Base-by-base conservation (phyloP, 192 early-diverging fungal species). In the Allomyces macrogynus region DNA sequence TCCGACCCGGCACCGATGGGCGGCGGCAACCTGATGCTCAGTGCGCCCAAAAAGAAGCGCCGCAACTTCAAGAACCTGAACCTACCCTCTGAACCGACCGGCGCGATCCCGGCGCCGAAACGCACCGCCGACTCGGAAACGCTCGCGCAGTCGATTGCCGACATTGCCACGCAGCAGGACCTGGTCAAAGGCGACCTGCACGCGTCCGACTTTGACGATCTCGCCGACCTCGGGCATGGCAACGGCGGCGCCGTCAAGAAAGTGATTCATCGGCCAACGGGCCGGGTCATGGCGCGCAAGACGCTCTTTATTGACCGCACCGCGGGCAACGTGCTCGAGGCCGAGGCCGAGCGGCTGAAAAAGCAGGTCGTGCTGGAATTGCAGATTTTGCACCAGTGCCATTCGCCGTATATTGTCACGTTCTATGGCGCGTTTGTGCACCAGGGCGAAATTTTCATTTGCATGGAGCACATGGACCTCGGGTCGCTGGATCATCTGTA, bases 401-500 rank as follows among this genome's bases (percentile, higher is more conserved):
- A 91, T 69, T 90, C 89, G 40, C 85, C 86, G 65, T 89, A 95
- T 70, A 97, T 97, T 69, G 92, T 99, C 25, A 87, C 87, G 26
- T 99, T 93, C 71, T 99, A 94, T 69, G 96, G 96, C 54, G 90
- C 93, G 18, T 99, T 91, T 68, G 77, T 87, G 67, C 87, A 89
- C 43, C 80, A 80, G 42, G 85, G 84, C 49, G 88, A 89, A 70
- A 86, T 99, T 67, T 88, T 84, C 23, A 89, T 96, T 68, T 96
- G 93, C 75, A 89, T 99, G 88, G 96, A 97, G 77, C 95, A 85
- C 73, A 96, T 99, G 93, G 88, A 94, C 72, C 78, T 89, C 26
- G 86, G 91, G 23, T 93, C 90, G 62, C 80, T 99, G 43, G 92
- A 97, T 66, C 78, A 80, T 16, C 89, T 99, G 63, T 96, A 94